Conservation (phyloP, 1,284 basidiomycete species). For the Testicularia cyperi region DNA sequence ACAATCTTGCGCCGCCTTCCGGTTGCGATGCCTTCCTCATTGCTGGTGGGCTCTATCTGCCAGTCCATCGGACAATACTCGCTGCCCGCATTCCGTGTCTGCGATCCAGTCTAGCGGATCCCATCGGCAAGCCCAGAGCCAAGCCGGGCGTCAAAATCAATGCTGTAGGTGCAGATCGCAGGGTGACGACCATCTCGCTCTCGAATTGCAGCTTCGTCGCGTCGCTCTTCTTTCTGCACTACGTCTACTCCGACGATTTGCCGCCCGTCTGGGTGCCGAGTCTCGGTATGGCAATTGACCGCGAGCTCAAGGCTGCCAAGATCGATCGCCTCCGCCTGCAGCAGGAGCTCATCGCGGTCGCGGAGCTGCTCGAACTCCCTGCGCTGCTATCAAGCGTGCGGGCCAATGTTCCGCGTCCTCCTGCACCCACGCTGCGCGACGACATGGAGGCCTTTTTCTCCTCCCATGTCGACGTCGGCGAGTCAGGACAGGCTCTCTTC, state of each 20-base stretch:
- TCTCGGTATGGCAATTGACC: constrained; percentile 65
- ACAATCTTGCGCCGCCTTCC: constrained; percentile 36
- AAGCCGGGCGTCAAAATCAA: constrained; percentile 20
- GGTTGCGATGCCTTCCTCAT: constrained; percentile 71
- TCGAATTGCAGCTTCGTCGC: constrained; percentile 68
- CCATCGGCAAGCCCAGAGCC: constrained; percentile 5
- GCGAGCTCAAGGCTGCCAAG: constrained; percentile 66
- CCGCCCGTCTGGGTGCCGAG: constrained; percentile 83
- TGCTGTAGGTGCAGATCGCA: constrained; percentile 1
- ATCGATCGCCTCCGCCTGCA: constrained; percentile 68
- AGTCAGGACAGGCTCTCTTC: constrained; percentile 10
- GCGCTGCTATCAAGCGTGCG: constrained; percentile 62
- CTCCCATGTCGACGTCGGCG: constrained; percentile 16
- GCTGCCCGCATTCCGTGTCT: constrained; percentile 68
- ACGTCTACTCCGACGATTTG: constrained; percentile 83
- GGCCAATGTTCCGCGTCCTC: constrained; percentile 58
- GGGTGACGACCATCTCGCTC: constrained; percentile 33
- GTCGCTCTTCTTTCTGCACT: constrained; percentile 76
- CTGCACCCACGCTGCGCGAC: constrained; percentile 63
- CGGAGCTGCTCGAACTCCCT: constrained; percentile 64
- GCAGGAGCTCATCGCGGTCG: constrained; percentile 65
- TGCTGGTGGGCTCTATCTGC: constrained; percentile 64
- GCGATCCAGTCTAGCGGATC: constrained; percentile 34
- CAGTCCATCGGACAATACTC: constrained; percentile 71
- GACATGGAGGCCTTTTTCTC: constrained; percentile 66